phyloP scores from a whole-genome alignment of 345 rosid species.

The Zanthoxylum bungeanum region DNA sequence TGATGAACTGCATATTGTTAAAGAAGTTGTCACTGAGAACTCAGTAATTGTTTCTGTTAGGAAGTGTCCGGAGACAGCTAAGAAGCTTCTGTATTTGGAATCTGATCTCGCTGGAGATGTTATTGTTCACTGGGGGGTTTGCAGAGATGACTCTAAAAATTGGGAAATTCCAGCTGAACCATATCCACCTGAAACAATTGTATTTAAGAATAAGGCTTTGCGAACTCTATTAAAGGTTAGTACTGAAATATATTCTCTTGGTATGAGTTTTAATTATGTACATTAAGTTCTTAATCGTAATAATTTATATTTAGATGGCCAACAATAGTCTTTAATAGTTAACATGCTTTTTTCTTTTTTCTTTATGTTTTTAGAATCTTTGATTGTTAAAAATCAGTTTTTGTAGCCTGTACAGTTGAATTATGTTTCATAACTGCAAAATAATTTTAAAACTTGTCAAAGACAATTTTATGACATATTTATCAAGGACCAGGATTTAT shows the following conservation, averaged over 20 bases:
- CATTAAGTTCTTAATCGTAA: conserved; percentile 6
- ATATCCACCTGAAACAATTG: conserved; percentile 67
- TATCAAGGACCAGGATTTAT: neutral
- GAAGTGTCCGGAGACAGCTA: conserved; percentile 63
- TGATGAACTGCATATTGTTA: conserved; percentile 64
- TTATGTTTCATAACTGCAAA: neutral
- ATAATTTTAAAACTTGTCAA: neutral
- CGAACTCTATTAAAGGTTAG: conserved; percentile 73
- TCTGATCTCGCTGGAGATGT: conserved; percentile 86
- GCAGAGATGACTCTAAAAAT: conserved; percentile 61
- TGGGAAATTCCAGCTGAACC: conserved; percentile 90
- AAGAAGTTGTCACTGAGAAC: conserved; percentile 42
- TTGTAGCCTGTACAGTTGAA: neutral
- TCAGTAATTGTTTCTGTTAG: conserved; percentile 59
- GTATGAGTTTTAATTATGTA: neutral
- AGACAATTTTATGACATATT: neutral
- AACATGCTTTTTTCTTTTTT: neutral
- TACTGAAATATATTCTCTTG: neutral
- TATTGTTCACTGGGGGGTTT: conserved; percentile 95
- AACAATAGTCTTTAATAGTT: neutral
- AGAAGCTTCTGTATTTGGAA: conserved; percentile 58
- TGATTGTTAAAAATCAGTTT: neutral
- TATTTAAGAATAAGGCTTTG: conserved; percentile 81
- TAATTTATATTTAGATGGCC: neutral
- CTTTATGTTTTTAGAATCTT: neutral